Base-by-base conservation (phyloP, 441 rosid species). In the Daphne laureola region DNA sequence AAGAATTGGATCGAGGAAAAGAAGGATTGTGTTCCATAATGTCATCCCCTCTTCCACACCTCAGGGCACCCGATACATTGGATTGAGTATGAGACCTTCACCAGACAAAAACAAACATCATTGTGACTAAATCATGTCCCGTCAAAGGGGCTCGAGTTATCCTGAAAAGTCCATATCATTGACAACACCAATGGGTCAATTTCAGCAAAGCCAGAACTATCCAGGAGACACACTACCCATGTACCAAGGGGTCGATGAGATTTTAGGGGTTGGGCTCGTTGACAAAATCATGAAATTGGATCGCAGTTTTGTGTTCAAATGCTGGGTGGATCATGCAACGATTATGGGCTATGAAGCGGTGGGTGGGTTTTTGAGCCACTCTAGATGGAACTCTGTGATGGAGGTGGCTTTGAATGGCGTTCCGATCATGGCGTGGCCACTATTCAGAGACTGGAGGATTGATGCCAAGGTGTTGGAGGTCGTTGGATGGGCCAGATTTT, bases 361-460 rank as follows among this genome's bases (percentile, higher is more conserved):
- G 4, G 72, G 72, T 12, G 70, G 64, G 27, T 73, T 73, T 49
- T 58, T 62, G 58, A 63, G 53, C 12, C 74, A 51, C 55, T 50
- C 64, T 14, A 73, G 75, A 5, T 64, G 79, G 73, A 70, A 74
- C 52, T 74, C 75, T 1, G 67, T 64, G 3, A 47, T 65, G 38
- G 76, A 75, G 60, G 63, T 73, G 46, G 67, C 67, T 16, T 53
- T 58, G 13, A 59, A 66, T 55, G 76, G 76, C 13, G 53, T 67
- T 16, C 76, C 79, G 2, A 47, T 71, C 64, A 14, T 75, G 67
- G 59, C 58, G n/a, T 61, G 65, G 58, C 79, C 79, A 14, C 56
- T 41, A 35, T 55, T 65, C 38, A 58, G 73, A 41, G 73, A 75
- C 49, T 76, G 68, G 46, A 68, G 49, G 46, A 43, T 40, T 36